phyloP scores from a whole-genome alignment of 768 basidiomycete genomes.

The Suillus alpinus region DNA sequence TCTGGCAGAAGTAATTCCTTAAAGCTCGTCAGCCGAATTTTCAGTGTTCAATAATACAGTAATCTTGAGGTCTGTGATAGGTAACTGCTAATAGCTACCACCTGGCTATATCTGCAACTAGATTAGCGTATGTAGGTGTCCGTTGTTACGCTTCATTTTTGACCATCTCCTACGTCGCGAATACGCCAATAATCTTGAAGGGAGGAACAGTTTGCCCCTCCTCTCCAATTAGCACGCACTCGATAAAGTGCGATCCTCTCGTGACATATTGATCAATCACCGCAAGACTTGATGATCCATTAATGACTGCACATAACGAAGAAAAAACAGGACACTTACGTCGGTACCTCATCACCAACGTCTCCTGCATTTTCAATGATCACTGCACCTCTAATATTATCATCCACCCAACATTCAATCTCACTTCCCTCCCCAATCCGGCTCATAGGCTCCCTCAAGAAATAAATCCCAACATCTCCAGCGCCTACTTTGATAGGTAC shows the following conservation, averaged over 20 bases:
- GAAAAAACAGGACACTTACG: constrained; percentile 46
- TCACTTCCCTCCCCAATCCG: constrained; percentile 62
- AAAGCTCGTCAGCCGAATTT: background rate
- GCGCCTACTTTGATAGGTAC: constrained; percentile 83
- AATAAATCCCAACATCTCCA: constrained; percentile 93
- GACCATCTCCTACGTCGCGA: constrained; percentile 52
- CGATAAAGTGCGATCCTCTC: constrained; percentile 90
- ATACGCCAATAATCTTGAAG: constrained; percentile 92
- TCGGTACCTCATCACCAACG: constrained; percentile 55
- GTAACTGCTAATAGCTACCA: background rate
- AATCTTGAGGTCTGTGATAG: background rate
- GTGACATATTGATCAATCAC: constrained; percentile 86
- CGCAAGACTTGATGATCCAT: constrained; percentile 49
- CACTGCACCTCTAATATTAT: constrained; percentile 79
- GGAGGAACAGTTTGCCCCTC: constrained; percentile 75
- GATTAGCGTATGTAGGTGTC: background rate
- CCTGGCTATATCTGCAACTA: background rate
- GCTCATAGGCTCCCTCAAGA: constrained; percentile 65
- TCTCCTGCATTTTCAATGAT: constrained; percentile 77
- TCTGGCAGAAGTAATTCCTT: background rate
- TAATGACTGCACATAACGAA: constrained; percentile 4
- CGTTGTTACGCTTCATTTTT: background rate
- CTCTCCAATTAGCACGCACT: constrained; percentile 85
- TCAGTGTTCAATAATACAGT: background rate
- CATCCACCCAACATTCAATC: constrained; percentile 96